A percentile compares a stretch with the other conserved stretches of the same genome.
Evolutionary conservation across 306 rosid species (phyloP).

Genomic region (Adenanthera pavonina): DNA sequence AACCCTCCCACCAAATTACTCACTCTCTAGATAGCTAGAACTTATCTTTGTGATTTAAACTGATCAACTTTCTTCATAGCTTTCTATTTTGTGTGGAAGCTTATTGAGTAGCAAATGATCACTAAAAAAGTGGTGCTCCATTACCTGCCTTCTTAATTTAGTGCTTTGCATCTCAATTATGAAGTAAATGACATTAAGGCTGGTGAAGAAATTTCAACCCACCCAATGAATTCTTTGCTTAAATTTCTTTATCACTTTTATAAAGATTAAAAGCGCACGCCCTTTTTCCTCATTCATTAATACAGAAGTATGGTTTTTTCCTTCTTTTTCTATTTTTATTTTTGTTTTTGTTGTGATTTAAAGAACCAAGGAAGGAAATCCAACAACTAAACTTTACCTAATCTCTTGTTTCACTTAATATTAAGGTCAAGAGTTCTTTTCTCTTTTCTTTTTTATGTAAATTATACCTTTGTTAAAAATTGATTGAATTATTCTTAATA

Average conservation of each 20-base stretch:
- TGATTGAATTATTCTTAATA: no score
- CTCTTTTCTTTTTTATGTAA: not conserved
- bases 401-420: not conserved
- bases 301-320: no score
- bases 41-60: not conserved
- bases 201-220: not conserved
- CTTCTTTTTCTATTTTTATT: not conserved
- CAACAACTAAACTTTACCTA: not conserved
- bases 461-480: no score
- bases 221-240: not conserved
- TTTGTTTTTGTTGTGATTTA: not conserved
- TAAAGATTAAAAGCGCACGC: not conserved
- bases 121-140: not conserved
- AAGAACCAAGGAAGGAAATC: not conserved
- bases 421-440: not conserved
- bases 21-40: not conserved
- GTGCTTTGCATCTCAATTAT: not conserved
- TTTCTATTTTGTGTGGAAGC: not conserved
- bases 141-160: not conserved
- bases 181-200: not conserved
- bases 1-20: not conserved
- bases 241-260: not conserved
- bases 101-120: no score
- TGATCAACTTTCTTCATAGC: not conserved
- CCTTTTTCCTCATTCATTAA: not conserved